phyloP scores from a whole-genome alignment of 495 filamentous ascomycete species.

The Cercophora scortea region DNA sequence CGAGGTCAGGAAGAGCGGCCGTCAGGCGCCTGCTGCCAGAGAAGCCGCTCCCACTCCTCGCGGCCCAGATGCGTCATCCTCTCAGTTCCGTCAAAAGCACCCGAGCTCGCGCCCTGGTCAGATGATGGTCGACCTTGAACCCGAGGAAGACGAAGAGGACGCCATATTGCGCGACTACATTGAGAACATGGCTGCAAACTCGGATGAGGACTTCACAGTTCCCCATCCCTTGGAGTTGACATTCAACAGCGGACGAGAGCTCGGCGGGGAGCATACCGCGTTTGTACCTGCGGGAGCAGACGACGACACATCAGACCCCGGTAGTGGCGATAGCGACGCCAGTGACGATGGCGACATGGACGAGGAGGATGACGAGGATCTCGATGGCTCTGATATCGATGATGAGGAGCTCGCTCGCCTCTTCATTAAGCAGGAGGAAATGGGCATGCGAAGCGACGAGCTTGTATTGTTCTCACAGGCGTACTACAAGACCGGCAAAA shows the following conservation, averaged over 20 bases:
- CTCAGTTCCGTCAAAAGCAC: background rate
- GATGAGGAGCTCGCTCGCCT: conserved; percentile 55
- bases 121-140: conserved; percentile 4
- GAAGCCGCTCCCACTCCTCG: background rate
- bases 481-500: background rate
- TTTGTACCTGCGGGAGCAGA: conserved; percentile 7
- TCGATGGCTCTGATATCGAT: conserved; percentile 27
- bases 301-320: background rate
- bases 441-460: conserved; percentile 52
- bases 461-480: conserved; percentile 46
- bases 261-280: conserved; percentile 35
- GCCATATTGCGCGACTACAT: conserved; percentile 68
- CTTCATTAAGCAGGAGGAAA: conserved; percentile 57
- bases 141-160: conserved; percentile 47
- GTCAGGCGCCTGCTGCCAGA: too few species aligned
- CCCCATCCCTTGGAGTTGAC: conserved; percentile 7
- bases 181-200: conserved; percentile 52
- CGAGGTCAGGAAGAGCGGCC: too few species aligned
- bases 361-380: conserved; percentile 26
- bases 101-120: background rate
- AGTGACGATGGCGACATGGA: conserved; percentile 23
- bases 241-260: conserved; percentile 32
- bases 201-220: conserved; percentile 22
- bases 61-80: background rate
- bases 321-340: conserved; percentile 10